Evolutionary conservation across 441 rosid genomes (phyloP).

Genomic region (Adansonia madagascariensis): DNA sequence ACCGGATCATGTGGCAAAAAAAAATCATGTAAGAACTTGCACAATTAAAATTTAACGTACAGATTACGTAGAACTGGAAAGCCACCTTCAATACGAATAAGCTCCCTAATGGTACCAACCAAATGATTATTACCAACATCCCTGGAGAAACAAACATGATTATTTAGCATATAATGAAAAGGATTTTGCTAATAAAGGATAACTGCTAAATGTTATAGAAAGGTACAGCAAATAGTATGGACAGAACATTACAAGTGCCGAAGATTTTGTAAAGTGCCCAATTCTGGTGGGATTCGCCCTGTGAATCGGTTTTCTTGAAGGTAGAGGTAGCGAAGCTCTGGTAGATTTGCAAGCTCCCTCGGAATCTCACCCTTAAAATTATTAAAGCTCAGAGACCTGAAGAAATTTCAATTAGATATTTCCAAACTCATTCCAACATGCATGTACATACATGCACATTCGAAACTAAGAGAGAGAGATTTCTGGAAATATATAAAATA

Average conservation of each 20-base stretch:
- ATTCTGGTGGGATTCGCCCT: conserved; percentile 85
- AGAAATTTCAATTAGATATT: conserved; percentile 23
- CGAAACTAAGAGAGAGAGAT: neutral
- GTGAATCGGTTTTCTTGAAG: conserved; percentile 91
- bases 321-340: conserved; percentile 88
- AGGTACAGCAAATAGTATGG: conserved; percentile 10
- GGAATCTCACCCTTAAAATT: conserved; percentile 96
- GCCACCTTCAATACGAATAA: conserved; percentile 86
- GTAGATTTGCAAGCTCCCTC: conserved; percentile 82
- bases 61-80: conserved; percentile 87
- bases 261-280: conserved; percentile 81
- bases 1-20: neutral
- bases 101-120: conserved; percentile 93
- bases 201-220: neutral
- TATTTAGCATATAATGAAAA: neutral
- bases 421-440: neutral
- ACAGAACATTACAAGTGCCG: conserved; percentile 70
- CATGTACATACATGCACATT: neutral
- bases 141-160: conserved; percentile 40
- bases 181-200: conserved; percentile 1
- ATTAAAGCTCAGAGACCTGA: conserved; percentile 89
- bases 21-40: conserved; percentile 5
- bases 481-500: neutral
- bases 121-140: conserved; percentile 94
- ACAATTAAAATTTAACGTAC: conserved; percentile 46